A percentile compares a stretch with the other conserved stretches of the same genome.
Conservation (phyloP, 768 basidiomycete species). For the Leccinum broughii region DNA sequence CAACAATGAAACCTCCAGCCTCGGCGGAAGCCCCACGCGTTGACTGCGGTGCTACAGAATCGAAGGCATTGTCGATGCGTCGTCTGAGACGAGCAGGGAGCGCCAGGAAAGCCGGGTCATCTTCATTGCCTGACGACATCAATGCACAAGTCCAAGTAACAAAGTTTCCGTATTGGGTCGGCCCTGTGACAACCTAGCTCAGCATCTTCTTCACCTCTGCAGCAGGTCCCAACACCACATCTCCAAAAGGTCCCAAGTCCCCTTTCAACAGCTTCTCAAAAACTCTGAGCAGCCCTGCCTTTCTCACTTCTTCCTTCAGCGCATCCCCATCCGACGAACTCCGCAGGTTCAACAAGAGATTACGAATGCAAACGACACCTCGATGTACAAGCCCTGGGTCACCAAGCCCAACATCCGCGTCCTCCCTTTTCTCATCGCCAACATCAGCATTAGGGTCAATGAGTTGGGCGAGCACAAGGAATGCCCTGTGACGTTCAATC, state of each 20-base stretch:
- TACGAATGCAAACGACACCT: constrained; percentile 72
- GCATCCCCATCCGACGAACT: constrained; percentile 39
- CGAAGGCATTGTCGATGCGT: constrained; percentile 56
- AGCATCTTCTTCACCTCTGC: constrained; percentile 51
- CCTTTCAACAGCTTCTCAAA: constrained; percentile 52
- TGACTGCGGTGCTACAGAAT: constrained; percentile 24
- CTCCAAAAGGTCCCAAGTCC: constrained; percentile 35
- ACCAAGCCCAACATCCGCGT: constrained; percentile 27
- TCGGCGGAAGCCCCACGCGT: constrained; percentile 4
- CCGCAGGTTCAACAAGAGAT: constrained; percentile 53
- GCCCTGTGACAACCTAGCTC: constrained; percentile 1
- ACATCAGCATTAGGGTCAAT: constrained; percentile 55
- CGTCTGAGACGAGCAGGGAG: constrained; percentile 44
- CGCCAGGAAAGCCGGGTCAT: constrained; percentile 38
- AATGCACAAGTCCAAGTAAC: background rate
- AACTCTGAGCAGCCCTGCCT: constrained; percentile 52
- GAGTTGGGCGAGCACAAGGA: constrained; percentile 66
- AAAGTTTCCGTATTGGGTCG: constrained; percentile 1
- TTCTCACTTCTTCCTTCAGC: constrained; percentile 52
- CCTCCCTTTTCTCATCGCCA: constrained; percentile 37
- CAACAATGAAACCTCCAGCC: constrained; percentile 37
- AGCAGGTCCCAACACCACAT: constrained; percentile 47
- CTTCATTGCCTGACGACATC: constrained; percentile 16
- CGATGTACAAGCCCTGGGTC: constrained; percentile 74
- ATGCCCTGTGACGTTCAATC: constrained; percentile 58